Percentiles rank a stretch among this genome's conserved stretches.
phyloP scores from a whole-genome alignment of 2,329 filamentous ascomycete genomes.

The Cercospora sp. region DNA sequence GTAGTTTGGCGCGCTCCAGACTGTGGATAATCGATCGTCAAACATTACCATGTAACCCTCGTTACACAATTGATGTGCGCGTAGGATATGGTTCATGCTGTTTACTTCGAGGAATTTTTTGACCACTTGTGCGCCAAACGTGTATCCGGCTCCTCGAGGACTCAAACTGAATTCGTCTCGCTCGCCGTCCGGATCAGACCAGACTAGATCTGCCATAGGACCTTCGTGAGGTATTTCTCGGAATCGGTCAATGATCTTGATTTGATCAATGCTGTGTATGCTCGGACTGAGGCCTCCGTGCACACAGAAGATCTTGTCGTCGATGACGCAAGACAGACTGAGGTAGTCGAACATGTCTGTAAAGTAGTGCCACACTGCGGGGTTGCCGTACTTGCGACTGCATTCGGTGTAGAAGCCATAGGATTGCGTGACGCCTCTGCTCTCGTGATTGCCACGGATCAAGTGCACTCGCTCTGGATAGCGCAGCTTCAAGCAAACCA shows the following conservation, averaged over 20 bases:
- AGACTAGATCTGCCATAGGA: slow-evolving; percentile 98
- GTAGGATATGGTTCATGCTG: slow-evolving; percentile 94
- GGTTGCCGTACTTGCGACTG: slow-evolving; percentile 95
- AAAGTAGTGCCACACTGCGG: slow-evolving; percentile 99
- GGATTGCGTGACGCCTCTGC: slow-evolving; percentile 93
- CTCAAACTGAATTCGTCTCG: slow-evolving; percentile 95
- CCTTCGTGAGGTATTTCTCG: slow-evolving; percentile 98
- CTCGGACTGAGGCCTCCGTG: slow-evolving; percentile 74
- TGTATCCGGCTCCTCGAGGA: slow-evolving; percentile 91
- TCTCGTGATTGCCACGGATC: slow-evolving; percentile 97
- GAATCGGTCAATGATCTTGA: slow-evolving; percentile 99
- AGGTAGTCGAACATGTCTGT: slow-evolving; percentile 99
- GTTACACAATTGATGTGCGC: slow-evolving; percentile 97
- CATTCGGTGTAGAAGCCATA: slow-evolving; percentile 99
- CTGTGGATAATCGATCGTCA: slow-evolving; percentile 89
- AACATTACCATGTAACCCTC: slow-evolving; percentile 97
- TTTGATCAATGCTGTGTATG: slow-evolving; percentile 98
- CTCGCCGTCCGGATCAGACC: slow-evolving; percentile 97
- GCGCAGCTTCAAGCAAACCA: slow-evolving; percentile 94
- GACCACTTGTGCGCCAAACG: slow-evolving; percentile 95
- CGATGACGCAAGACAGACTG: slow-evolving; percentile 94
- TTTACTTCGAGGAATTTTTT: slow-evolving; percentile 98
- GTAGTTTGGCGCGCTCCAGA: slow-evolving; percentile 91
- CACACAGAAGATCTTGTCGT: slow-evolving; percentile 98
- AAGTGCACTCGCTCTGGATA: slow-evolving; percentile 95